Evolutionary conservation across 2,329 filamentous ascomycete genomes (phyloP), one percentile per base, ranked within the genome.

Genomic region (Epichloe sibirici): DNA sequence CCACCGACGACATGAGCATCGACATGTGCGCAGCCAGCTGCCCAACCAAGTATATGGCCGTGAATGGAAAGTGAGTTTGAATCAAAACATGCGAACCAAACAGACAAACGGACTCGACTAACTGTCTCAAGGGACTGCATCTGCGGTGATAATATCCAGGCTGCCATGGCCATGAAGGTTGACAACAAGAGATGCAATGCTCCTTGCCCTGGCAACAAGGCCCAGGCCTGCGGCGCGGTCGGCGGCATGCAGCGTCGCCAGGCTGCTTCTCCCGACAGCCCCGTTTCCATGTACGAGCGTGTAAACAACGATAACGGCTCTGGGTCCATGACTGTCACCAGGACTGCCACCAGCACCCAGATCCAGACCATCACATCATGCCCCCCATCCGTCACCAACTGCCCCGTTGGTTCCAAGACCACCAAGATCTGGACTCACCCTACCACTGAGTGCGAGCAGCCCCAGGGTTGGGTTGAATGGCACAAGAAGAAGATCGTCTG

Each of bases 401-500:
- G 63, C 59, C 57, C 59, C 40, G 38, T 58, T 38, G 52, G 56
- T 25, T 50, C 64, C 17, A 42, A 56, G 45, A 63, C 61, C 48
- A 60, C 57, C 17, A 56, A 53, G 43, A 44, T 55, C 52, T 61
- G 53, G 45, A 55, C 56, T 4, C 57, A 43, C 57, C 63, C 42
- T 58, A 58, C 56, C 53, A 53, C 59, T 15, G 49, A n/a, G 21
- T 23, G 47, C 35, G 21, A 52, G 15, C 9, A 45, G 31, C 45
- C 46, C 28, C 48, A 38, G 31, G 52, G 43, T 17, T 53, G 51
- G 44, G 15, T 37, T 43, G 57, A 59, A 51, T 61, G 57, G 57
- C 56, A 61, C 57, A 58, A 60, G 57, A 64, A 66, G 59, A 64
- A 62, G 57, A 59, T 70, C 17, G 61, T 67, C 61, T 68, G 67